Evolutionary conservation across 179 eudicot genomes (phyloP).

Genomic region (Spinacia oleracea): DNA sequence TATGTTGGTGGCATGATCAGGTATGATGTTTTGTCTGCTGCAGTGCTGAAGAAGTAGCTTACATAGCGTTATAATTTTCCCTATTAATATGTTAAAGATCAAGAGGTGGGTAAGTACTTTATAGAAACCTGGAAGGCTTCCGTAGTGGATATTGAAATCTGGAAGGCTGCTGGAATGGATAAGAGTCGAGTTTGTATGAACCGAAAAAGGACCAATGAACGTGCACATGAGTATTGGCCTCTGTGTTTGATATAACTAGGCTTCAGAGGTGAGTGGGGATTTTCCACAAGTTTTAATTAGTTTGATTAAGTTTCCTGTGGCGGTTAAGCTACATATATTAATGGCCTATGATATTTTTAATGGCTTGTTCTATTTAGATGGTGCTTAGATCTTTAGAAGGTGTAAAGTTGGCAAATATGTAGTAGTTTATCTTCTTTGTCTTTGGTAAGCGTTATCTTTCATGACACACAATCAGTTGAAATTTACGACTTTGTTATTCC

Average conservation of each 20-base stretch:
- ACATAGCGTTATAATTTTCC: too few species aligned
- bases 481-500: not conserved
- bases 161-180: too few species aligned
- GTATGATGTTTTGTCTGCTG: too few species aligned
- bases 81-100: too few species aligned
- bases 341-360: not conserved
- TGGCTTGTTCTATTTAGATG: constrained; percentile 61
- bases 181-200: constrained; percentile 88
- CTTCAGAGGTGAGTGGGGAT: constrained; percentile 53
- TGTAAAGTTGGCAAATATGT: not conserved
- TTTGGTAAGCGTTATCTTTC: not conserved
- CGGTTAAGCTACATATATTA: not conserved
- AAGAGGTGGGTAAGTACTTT: constrained; percentile 75
- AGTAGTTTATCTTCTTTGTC: not conserved
- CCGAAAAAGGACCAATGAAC: constrained; percentile 67
- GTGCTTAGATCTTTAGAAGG: constrained; percentile 60
- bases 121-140: constrained; percentile 94
- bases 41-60: too few species aligned
- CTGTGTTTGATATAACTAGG: constrained; percentile 85
- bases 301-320: not conserved
- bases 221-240: constrained; percentile 86
- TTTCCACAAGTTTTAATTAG: not conserved
- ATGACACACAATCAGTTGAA: not conserved
- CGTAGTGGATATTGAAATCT: constrained; percentile 65
- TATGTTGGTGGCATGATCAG: too few species aligned